Conservation (phyloP, 805 yeast species). For the Candida maltosa region DNA sequence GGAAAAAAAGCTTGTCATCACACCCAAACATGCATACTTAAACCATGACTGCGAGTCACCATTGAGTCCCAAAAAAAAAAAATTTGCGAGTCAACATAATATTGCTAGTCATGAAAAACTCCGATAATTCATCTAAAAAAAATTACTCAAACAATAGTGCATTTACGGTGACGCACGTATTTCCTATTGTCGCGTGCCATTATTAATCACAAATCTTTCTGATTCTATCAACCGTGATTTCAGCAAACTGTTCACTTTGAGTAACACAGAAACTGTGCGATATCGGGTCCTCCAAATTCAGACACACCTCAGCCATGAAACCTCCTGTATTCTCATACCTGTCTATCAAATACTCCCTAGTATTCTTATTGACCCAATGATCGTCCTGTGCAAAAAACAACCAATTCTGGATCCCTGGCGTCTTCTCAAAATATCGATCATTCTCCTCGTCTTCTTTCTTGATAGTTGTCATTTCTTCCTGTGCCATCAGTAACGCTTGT, state of each 20-base stretch:
- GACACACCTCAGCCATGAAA: slow-evolving; percentile 30
- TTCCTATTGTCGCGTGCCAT: too few relatives aligned
- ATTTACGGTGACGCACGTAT: too few relatives aligned
- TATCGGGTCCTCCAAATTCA: slow-evolving; percentile 33
- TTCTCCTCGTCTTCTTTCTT: slow-evolving; percentile 49
- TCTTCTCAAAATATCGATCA: slow-evolving; percentile 37
- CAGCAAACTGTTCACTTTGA: slow-evolving; percentile 51
- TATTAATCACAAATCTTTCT: slow-evolving; percentile 4
- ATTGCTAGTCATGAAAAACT: too few relatives aligned
- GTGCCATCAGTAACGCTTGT: slow-evolving; percentile 56
- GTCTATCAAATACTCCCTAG: slow-evolving; percentile 43
- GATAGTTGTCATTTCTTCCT: slow-evolving; percentile 56
- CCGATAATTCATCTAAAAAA: too few relatives aligned
- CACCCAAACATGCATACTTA: slow-evolving; percentile 5
- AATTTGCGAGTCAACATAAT: too few relatives aligned
- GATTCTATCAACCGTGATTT: slow-evolving; percentile 26
- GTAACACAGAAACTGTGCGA: slow-evolving; percentile 62
- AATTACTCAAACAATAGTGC: too few relatives aligned
- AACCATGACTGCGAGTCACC: slow-evolving; percentile 3
- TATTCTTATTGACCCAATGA: slow-evolving; percentile 59
- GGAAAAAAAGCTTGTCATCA: too few relatives aligned
- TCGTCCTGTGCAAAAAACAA: slow-evolving; percentile 55
- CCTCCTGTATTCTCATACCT: slow-evolving; percentile 28
- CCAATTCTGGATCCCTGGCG: slow-evolving; percentile 43
- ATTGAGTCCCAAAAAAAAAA: too few relatives aligned